Evolutionary conservation across 2,329 filamentous ascomycete genomes (phyloP).

Genomic region (Neoascochyta sp.): DNA sequence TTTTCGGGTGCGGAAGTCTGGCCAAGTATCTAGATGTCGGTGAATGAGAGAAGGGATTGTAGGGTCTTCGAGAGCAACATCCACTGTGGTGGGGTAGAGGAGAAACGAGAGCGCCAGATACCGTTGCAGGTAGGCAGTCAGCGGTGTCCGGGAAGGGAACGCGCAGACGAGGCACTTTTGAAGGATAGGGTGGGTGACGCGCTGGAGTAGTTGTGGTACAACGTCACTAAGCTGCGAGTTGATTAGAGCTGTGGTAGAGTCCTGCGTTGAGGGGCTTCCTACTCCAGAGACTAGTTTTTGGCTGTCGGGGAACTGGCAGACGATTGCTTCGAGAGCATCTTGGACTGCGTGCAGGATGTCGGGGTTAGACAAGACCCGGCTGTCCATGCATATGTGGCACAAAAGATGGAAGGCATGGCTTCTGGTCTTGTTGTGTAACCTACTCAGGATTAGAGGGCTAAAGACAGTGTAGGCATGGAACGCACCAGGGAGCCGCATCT

Average conservation of each 20-base stretch:
- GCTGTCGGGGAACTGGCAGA: conserved; percentile 25
- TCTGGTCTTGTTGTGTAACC: conserved; percentile 19
- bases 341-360: conserved; percentile 22
- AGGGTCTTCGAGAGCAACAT: conserved; percentile 22
- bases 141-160: conserved; percentile 53
- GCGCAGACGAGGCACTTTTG: conserved; percentile 57
- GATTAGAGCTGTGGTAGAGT: conserved; percentile 20
- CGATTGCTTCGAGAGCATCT: conserved; percentile 30
- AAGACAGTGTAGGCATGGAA: background rate
- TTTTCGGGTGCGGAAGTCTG: conserved; percentile 52
- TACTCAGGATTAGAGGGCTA: conserved; percentile 10
- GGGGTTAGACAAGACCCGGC: conserved; percentile 22
- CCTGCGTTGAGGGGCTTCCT: conserved; percentile 10
- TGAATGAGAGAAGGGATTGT: conserved; percentile 20
- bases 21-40: conserved; percentile 26
- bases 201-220: conserved; percentile 24
- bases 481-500: conserved; percentile 25
- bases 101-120: conserved; percentile 64
- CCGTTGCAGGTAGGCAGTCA: conserved; percentile 59
- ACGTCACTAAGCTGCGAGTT: conserved; percentile 23
- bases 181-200: conserved; percentile 49
- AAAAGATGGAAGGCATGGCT: conserved; percentile 24
- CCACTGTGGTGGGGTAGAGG: conserved; percentile 40
- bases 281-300: conserved; percentile 20
- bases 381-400: conserved; percentile 31